Base-by-base conservation (phyloP, 176 grass and related monocot species). In the Aegilops speltoides region DNA sequence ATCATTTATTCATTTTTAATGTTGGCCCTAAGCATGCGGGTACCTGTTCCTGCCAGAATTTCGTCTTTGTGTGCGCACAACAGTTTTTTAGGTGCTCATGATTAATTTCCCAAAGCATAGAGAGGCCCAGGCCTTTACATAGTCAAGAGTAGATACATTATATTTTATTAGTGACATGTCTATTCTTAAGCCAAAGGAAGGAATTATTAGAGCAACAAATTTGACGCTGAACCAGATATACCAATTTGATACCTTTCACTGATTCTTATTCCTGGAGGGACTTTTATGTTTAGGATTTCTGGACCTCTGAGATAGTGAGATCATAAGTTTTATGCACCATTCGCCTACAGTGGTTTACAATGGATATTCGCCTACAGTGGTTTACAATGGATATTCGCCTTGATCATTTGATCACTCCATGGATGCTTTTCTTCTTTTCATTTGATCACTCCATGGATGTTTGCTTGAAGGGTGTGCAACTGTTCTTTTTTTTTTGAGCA, bases 261-360 rank as follows among this genome's bases (percentile, higher is more conserved):
- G 17, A 32, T 81, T 64, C 40, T 45, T 67, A 69, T 82, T 69
- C 12, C 20, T 25, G 3, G 12, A 82, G 28, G 19, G 65, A 70
- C 22, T n/a, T 54, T 82, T 82, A 52, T 68, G 11, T 66, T 71
- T 50, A 69, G 65, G 45, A 82, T 37, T 33, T 56, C 20, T 82
- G 45, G 43, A 65, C n/a, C 36, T 40, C 19, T 32, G 22, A 11
- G 29, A 31, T 31, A 31, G 29, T 31, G 29, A 31, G 33, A 68
- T 41, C 24, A 46, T 26, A 48, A 43, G 19, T 81, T 81, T 15
- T 4, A 48, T 68, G 41, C 29, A 54, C 34, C 65, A 56, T 43
- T 64, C 17, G 31, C 10, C 28, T 68, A 82, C 22, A 45, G 57
- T 80, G 33, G 23, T 43, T 64, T 80, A 29, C n/a, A n/a, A n/a